These are phyloP conservation scores for Sporothrix brasiliensis DNA, from an alignment of 2,329 filamentous ascomycete species.

Conservation along the genomic window DNA sequence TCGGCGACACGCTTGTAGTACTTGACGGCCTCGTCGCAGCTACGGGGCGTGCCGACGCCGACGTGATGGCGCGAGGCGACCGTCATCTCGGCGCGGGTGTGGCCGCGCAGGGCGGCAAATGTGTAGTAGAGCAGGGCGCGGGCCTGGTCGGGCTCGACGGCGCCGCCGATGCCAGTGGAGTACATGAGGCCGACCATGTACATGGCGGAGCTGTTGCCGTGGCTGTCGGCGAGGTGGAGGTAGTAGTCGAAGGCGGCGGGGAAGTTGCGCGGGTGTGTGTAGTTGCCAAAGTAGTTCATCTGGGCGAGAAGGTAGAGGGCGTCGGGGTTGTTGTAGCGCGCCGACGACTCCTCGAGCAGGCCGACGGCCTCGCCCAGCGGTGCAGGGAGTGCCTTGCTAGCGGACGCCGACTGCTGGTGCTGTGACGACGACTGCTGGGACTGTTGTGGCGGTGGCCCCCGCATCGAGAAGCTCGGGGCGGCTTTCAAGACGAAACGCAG, in stretches of 20 bases:
- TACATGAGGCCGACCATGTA: constrained; percentile 97
- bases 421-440: constrained; percentile 28
- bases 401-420: constrained; percentile 40
- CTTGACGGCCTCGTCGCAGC: constrained; percentile 79
- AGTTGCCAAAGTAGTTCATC: constrained; percentile 97
- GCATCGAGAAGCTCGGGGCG: constrained; percentile 55
- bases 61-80: constrained; percentile 82
- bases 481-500: constrained; percentile 53
- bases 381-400: constrained; percentile 45
- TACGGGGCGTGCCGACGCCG: constrained; percentile 82
- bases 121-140: constrained; percentile 93
- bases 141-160: constrained; percentile 82
- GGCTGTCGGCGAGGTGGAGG: constrained; percentile 69
- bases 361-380: constrained; percentile 56
- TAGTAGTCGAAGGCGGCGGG: constrained; percentile 79
- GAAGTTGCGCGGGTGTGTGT: constrained; percentile 81
- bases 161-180: constrained; percentile 83
- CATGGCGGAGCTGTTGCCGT: constrained; percentile 89
- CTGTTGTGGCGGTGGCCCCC: constrained; percentile 46
- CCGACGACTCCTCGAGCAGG: constrained; percentile 57
- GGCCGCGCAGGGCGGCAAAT: constrained; percentile 82
- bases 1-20: constrained; percentile 95
- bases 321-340: constrained; percentile 68
- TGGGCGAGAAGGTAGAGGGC: constrained; percentile 88
- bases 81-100: constrained; percentile 90